Percentiles rank a stretch among this genome's conserved stretches.
These are phyloP conservation scores for Gonium pectorale DNA, from an alignment of 139 green algal genomes.

Conservation along the genomic window DNA sequence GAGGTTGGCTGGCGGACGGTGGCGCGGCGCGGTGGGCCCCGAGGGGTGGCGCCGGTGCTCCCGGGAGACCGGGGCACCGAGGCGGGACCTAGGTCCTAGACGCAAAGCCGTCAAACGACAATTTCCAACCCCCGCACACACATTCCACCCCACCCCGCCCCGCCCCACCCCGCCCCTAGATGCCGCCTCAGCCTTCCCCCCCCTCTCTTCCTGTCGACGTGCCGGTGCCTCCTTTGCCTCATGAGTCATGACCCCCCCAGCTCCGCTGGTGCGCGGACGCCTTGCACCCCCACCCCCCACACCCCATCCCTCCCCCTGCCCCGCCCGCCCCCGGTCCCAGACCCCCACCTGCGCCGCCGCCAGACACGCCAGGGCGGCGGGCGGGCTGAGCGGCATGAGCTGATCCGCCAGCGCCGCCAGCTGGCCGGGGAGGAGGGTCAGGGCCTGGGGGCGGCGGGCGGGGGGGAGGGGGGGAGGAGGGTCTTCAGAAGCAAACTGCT, in stretches of 20 bases:
- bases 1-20: no score
- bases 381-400: slow-evolving; percentile 52
- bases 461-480: not conserved
- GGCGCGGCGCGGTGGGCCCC: no score
- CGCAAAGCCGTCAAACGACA: no score
- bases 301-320: not conserved
- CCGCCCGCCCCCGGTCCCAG: not conserved
- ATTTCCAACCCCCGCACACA: no score
- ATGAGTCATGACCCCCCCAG: no score
- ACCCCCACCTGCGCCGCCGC: slow-evolving; percentile 23
- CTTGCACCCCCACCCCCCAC: not conserved
- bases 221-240: no score
- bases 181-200: not conserved
- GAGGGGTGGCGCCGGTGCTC: no score
- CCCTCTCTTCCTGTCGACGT: not conserved
- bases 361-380: slow-evolving; percentile 57
- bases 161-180: not conserved
- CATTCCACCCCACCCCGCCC: not conserved
- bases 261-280: not conserved
- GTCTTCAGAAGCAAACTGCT: no score
- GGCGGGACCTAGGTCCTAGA: no score
- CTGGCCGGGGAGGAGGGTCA: slow-evolving; percentile 62
- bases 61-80: no score
- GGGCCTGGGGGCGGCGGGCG: not conserved
- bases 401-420: slow-evolving; percentile 68